Evolutionary conservation across 2,329 filamentous ascomycete species (phyloP).

Genomic region (Pseudofabraea citricarpa): DNA sequence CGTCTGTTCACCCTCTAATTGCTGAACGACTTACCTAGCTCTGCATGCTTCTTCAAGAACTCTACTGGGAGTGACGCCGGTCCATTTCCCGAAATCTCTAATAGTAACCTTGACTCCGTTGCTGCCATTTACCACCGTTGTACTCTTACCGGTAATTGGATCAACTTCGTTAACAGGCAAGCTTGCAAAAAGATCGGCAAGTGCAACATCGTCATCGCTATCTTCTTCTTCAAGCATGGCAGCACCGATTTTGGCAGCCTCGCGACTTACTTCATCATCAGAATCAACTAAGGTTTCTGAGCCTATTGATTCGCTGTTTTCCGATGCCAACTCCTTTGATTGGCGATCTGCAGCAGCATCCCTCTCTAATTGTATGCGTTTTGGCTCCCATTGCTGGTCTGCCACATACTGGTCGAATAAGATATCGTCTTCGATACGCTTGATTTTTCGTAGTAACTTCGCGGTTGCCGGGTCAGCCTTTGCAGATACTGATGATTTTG

Average conservation of each 20-base stretch:
- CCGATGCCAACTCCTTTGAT: conserved; percentile 16
- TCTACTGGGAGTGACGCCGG: conserved; percentile 69
- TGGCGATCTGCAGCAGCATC: conserved; percentile 50
- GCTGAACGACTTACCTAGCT: conserved; percentile 53
- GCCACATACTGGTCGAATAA: conserved; percentile 66
- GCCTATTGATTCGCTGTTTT: conserved; percentile 19
- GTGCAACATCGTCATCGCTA: conserved; percentile 46
- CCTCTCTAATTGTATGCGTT: conserved; percentile 55
- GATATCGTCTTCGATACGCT: conserved; percentile 71
- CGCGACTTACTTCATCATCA: conserved; percentile 43
- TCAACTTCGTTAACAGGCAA: conserved; percentile 58
- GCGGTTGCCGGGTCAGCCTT: conserved; percentile 40
- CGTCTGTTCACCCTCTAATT: no score
- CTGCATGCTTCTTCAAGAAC: conserved; percentile 85
- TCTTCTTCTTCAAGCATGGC: conserved; percentile 52
- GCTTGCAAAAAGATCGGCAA: conserved; percentile 53
- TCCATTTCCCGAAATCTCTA: conserved; percentile 79
- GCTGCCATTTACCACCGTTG: conserved; percentile 47
- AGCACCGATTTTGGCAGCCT: conserved; percentile 54
- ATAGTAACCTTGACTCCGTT: conserved; percentile 56
- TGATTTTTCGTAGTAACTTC: conserved; percentile 69
- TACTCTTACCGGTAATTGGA: conserved; percentile 51
- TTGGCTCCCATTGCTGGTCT: conserved; percentile 59
- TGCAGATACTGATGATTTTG: conserved; percentile 11
- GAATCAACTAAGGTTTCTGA: conserved; percentile 31